Base-by-base conservation (phyloP, 495 filamentous ascomycete species). In the Schizothecium vesticola region DNA sequence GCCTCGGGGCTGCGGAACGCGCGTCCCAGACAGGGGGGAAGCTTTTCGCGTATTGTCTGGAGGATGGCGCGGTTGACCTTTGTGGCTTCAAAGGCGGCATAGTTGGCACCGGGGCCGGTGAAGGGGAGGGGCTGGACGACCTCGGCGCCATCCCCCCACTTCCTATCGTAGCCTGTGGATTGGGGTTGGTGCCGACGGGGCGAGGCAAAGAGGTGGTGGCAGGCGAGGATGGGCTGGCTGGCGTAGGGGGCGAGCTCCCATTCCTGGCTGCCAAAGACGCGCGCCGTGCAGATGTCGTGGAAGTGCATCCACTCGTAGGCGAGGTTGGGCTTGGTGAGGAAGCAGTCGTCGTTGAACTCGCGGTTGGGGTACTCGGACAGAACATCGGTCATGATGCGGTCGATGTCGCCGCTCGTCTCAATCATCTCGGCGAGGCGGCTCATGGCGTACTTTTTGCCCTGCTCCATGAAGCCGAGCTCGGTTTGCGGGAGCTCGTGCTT, bases 271-370 rank as follows among this genome's bases (percentile, higher is more conserved):
- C 85, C 78, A 73, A 88, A 91, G 3, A 97, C 81, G 64, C 88
- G 87, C 1, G 88, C 86, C 8, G 91, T 94, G 67, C 96, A 86
- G 1, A 83, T 80, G 71, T 97, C 95, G 75, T 97, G 91, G 77
- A 99, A 98, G 78, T 94, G 85, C 65, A 99, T 86, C 95, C 95
- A 98, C 69, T 97, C 93, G 74, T 94, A 95, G 0, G 93, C 94
- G 1, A 84, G 76, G 71, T 89, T 88, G 0, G 95, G 95, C 73
- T 99, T 99, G 11, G 90, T 89, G 31, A 99, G 86, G 75, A 91
- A 89, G 0, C 88, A 92, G 75, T 98, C 95, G 75, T 99, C 95
- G 80, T 97, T 93, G 77, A 90, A 98, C 29, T 92, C 86, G 63
- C 92, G 91, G 62, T 87, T 87, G 9, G 93, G 92, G 75, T 97